Conservation (phyloP, 345 rosid species). For the Balakata baccata region DNA sequence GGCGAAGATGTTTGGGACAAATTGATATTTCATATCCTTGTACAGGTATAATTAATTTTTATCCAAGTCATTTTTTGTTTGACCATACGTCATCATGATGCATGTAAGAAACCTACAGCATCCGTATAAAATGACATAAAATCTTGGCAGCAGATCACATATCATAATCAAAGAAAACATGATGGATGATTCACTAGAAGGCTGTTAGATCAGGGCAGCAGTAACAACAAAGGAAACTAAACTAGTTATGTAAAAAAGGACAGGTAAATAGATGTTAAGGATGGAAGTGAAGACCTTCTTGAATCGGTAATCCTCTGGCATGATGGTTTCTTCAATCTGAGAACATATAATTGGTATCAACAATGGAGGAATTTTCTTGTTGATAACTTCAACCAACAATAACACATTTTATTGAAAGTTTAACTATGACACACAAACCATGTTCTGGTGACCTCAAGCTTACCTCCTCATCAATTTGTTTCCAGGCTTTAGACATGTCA, state of each 20-base stretch:
- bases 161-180: too few species aligned
- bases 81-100: neutral
- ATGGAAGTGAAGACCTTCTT: slow-evolving; percentile 53
- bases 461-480: slow-evolving; percentile 90
- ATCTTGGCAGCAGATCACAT: neutral
- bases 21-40: too few species aligned
- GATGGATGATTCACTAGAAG: neutral
- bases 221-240: neutral
- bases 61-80: too few species aligned
- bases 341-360: neutral
- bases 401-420: neutral
- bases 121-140: neutral
- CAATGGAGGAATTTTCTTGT: slow-evolving; percentile 5
- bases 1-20: neutral
- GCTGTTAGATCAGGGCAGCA: neutral
- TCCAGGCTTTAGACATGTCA: slow-evolving; percentile 92
- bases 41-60: too few species aligned
- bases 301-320: slow-evolving; percentile 86
- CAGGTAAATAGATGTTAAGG: slow-evolving; percentile 6
- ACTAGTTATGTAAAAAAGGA: neutral
- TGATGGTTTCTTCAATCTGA: slow-evolving; percentile 77
- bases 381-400: neutral
- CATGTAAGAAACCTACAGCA: neutral
- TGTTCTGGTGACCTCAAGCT: slow-evolving; percentile 17
- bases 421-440: neutral